Conservation (phyloP, 768 basidiomycete species). For the Russula foetens region DNA sequence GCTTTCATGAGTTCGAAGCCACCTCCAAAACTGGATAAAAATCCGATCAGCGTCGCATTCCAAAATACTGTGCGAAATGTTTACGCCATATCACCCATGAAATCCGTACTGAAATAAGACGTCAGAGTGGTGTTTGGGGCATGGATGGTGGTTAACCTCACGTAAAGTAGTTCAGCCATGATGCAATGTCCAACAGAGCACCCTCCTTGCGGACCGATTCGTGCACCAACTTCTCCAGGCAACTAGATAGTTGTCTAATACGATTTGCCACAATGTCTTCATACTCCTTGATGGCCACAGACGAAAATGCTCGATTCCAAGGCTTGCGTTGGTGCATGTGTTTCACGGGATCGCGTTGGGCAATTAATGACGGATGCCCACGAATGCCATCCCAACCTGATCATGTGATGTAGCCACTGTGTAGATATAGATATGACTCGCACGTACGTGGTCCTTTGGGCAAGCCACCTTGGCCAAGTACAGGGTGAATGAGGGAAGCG, state of each 20-base stretch:
- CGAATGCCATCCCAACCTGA: constrained; percentile 5
- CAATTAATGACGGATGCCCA: constrained; percentile 23
- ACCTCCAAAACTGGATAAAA: constrained; percentile 23
- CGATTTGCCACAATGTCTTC: constrained; percentile 31
- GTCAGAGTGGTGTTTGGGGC: background rate
- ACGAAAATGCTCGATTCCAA: constrained; percentile 37
- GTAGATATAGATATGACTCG: background rate
- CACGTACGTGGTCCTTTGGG: constrained; percentile 14
- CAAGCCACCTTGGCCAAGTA: constrained; percentile 11
- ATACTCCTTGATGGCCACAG: constrained; percentile 35
- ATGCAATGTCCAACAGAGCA: constrained; percentile 26
- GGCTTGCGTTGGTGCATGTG: constrained; percentile 34
- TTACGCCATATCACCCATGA: constrained; percentile 43
- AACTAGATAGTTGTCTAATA: constrained; percentile 26
- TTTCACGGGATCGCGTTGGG: constrained; percentile 28
- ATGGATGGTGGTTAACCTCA: constrained; percentile 21
- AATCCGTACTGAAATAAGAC: constrained; percentile 30
- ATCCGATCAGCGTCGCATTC: background rate
- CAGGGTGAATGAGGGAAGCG: background rate
- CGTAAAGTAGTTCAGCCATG: constrained; percentile 33
- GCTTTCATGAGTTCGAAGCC: constrained; percentile 22
- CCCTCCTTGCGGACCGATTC: background rate
- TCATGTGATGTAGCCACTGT: background rate
- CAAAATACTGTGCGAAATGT: background rate
- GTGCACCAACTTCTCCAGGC: constrained; percentile 10